Evolutionary conservation across 176 grass and related monocot genomes (phyloP), one percentile per base, ranked within the genome.

Genomic region (Aegilops bicornis): DNA sequence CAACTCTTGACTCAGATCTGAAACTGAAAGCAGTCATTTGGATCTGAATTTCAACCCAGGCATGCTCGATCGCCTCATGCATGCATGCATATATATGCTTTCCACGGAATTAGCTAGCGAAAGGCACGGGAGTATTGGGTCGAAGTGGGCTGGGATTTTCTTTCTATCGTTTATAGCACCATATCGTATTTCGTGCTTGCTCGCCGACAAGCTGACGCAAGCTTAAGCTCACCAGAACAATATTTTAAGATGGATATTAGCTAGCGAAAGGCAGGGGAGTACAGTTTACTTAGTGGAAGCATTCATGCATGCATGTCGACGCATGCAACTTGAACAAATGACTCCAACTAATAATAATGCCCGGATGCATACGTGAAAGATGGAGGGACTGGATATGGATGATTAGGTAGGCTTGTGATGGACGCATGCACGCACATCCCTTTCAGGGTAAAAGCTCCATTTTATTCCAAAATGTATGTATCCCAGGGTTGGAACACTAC

Each of bases 391-490:
- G 61, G 1, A n/a, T 20, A 35, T 64, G 15, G 43, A 83, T 87
- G 3, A 84, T 84, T 79, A 11, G 45, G 76, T 76, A 37, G 7
- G 81, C 81, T 63, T 79, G 89, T 30, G 42, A 50, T 50, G 40
- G 14, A 19, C 65, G 65, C 65, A 68, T 33, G 72, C 73, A 76
- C 15, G 72, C 81, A 67, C 85, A 78, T 91, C 89, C 2, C 69
- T 88, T 60, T 91, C 89, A 81, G 30, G 50, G 70, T 59, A 50
- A 91, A 88, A 88, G 89, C 89, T 81, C 73, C 33, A 31, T 77
- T 59, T 59, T 22, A 62, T 91, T 86, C 73, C 73, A 65, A 32
- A 52, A 54, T 54, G 50, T 54, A 54, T 54, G 50, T 54, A 54
- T 80, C 59, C 12, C n/a, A 0, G 10, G 67, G 43, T 10, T 77